Base-by-base conservation (phyloP, 768 basidiomycete species). In the Pilatotrama ljubarskyi region DNA sequence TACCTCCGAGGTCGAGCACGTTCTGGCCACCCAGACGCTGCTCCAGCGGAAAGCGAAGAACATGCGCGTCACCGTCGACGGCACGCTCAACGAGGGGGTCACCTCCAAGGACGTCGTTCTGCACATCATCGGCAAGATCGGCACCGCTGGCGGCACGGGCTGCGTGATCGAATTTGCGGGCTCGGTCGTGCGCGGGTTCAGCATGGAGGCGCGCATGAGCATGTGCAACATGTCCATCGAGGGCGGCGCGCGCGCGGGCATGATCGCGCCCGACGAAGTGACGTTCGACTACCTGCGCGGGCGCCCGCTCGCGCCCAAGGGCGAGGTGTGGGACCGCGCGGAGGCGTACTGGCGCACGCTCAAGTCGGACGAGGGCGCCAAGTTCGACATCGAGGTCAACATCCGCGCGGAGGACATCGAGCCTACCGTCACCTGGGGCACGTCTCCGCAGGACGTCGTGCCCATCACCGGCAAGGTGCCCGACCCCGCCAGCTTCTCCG, bases 181-280 rank as follows among this genome's bases (percentile, higher is more conserved):
- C 5, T 80, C 77, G 7, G 78, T 82, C 51, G 80, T 84, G 64
- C 79, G 82, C 51, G 76, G 73, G 10, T 78, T 84, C 61, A 80
- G 79, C 55, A 86, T 87, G 85, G 85, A 87, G 71, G 83, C 82
- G 20, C 77, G 84, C 40, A 83, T 80, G 80, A 80, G 78, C 58
- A 76, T 78, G 65, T 85, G 84, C 73, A 87, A 86, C 78, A 86
- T 87, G 84, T 83, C 82, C 51, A 87, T 87, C 69, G 85, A 86
- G 72, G 85, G 76, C 50, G 84, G 85, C 59, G 85, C 85, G 41
- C 77, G 85, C 48, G 85, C 85, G 0, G 84, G 84, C 48, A 85
- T 87, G 84, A 80, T 87, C 60, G 84, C 84, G 11, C 84, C 85
- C 0, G 85, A 87, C 68, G 80, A 85, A 49, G 75, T 79, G 62